These are phyloP conservation scores for Thuidium tamariscinum DNA, from an alignment of 225 moss, liverwort and hornwort genomes.

Conservation along the genomic window DNA sequence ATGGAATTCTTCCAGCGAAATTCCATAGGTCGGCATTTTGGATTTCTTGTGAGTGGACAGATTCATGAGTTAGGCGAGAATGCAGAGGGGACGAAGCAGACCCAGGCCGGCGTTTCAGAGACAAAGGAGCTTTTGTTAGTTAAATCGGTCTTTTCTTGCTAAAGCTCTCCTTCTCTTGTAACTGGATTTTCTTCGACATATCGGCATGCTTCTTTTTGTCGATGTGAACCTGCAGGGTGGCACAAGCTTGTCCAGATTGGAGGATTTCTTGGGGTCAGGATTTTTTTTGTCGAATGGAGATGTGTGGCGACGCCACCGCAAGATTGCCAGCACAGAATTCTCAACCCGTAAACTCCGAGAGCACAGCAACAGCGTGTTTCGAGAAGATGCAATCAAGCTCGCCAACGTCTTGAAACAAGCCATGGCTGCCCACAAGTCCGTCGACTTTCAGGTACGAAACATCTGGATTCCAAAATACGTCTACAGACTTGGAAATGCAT, in stretches of 20 bases:
- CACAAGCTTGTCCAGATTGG: neutral
- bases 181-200: neutral
- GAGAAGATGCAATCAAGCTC: conserved; percentile 37
- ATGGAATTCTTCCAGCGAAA: neutral
- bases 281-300: conserved; percentile 51
- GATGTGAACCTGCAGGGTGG: neutral
- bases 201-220: neutral
- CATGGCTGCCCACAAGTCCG: neutral
- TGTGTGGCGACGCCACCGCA: conserved; percentile 67
- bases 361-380: conserved; percentile 50
- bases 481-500: neutral
- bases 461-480: neutral
- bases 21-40: neutral
- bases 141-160: neutral
- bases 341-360: conserved; percentile 74
- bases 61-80: neutral
- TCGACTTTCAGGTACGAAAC: conserved; percentile 16
- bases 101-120: neutral
- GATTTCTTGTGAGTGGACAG: neutral
- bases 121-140: neutral
- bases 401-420: neutral
- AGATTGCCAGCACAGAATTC: conserved; percentile 68
- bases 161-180: neutral
- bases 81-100: neutral
- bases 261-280: conserved; percentile 41